Conservation (phyloP, 495 filamentous ascomycete species). For the Neurospora intermedia region DNA sequence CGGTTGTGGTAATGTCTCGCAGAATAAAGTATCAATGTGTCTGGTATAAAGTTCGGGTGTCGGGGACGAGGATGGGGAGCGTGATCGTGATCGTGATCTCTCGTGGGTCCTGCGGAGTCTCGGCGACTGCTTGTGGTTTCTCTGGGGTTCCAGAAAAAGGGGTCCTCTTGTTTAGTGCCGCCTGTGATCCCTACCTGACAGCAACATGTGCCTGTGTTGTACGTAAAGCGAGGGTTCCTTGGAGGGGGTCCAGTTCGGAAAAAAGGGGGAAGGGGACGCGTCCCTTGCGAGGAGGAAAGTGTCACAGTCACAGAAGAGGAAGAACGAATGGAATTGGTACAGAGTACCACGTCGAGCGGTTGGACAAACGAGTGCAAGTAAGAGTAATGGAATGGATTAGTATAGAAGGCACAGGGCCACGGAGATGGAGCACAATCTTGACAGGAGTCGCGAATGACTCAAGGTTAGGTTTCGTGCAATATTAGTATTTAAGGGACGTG, state of each 20-base stretch:
- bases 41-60: background rate
- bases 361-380: background rate
- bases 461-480: background rate
- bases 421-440: background rate
- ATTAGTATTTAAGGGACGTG: no score
- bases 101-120: background rate
- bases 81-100: conserved; percentile 1
- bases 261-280: background rate
- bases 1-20: background rate
- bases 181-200: background rate
- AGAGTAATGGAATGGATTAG: background rate
- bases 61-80: background rate
- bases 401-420: background rate
- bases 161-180: background rate
- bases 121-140: background rate
- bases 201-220: background rate
- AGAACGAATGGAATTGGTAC: conserved; percentile 53
- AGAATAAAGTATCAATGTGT: background rate
- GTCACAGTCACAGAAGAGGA: conserved; percentile 1
- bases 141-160: background rate
- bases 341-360: conserved; percentile 33
- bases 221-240: background rate
- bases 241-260: background rate
- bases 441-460: background rate
- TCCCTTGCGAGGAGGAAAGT: conserved; percentile 3